phyloP scores from a whole-genome alignment of 192 early-diverging fungal species.

The Polychytrium aggregatum region DNA sequence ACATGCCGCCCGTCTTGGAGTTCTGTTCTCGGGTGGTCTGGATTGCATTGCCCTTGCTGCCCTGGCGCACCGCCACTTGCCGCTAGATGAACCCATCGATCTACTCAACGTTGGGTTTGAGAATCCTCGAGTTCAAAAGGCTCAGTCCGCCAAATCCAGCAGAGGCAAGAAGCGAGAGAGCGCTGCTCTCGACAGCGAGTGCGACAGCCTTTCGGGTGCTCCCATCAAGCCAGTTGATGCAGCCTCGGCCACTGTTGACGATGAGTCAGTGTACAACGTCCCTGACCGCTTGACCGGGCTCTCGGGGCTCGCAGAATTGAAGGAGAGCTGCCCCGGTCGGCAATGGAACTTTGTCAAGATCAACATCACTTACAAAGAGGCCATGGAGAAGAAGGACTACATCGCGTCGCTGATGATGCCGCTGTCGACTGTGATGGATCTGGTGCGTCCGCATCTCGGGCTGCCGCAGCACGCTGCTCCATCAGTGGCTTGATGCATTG shows the following conservation, averaged over 20 bases:
- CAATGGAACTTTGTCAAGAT: constrained; percentile 84
- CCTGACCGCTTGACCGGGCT: constrained; percentile 77
- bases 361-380: constrained; percentile 70
- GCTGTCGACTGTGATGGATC: constrained; percentile 84
- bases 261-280: constrained; percentile 57
- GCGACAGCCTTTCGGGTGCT: too few relatives aligned
- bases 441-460: too few relatives aligned
- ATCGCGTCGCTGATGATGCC: constrained; percentile 71
- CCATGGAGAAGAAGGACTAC: constrained; percentile 31
- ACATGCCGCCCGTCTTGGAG: constrained; percentile 44
- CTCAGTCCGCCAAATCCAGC: too few relatives aligned
- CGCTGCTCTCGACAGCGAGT: too few relatives aligned
- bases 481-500: too few relatives aligned
- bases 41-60: constrained; percentile 88
- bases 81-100: constrained; percentile 68
- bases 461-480: too few relatives aligned
- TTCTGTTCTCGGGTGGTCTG: constrained; percentile 89
- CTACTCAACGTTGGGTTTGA: constrained; percentile 93
- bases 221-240: too few relatives aligned
- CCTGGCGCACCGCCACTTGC: constrained; percentile 59
- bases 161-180: too few relatives aligned
- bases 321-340: constrained; percentile 50
- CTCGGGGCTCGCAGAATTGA: constrained; percentile 38
- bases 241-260: too few relatives aligned
- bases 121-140: constrained; percentile 57